A percentile compares a stretch with the other conserved stretches of the same genome.
Evolutionary conservation across 2,329 filamentous ascomycete genomes (phyloP).

Genomic region (Claviceps purpurea): DNA sequence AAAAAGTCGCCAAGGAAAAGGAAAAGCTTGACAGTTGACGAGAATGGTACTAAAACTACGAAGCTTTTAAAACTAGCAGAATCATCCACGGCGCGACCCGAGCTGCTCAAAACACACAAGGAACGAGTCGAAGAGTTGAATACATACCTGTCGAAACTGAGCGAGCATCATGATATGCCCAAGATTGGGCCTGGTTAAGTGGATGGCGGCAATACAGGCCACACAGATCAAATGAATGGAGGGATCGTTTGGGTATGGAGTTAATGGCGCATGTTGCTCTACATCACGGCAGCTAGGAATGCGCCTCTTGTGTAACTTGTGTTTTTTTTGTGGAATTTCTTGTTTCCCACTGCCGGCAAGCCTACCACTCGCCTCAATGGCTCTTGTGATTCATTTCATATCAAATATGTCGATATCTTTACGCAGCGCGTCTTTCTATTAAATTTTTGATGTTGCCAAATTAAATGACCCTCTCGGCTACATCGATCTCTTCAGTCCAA

Average conservation of each 20-base stretch:
- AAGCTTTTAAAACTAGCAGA: slow-evolving; percentile 72
- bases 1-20: not conserved
- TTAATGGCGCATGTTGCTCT: not conserved
- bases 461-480: too few species aligned
- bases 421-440: too few species aligned
- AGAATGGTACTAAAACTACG: too few species aligned
- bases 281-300: not conserved
- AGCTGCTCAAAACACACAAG: slow-evolving; percentile 92
- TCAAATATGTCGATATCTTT: not conserved
- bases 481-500: too few species aligned
- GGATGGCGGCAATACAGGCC: not conserved
- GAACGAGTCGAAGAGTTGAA: slow-evolving; percentile 93
- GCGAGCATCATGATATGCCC: slow-evolving; percentile 95
- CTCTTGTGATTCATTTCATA: not conserved
- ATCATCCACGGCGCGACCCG: slow-evolving; percentile 41
- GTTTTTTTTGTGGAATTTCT: not conserved
- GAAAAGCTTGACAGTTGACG: not conserved
- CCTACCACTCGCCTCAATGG: not conserved
- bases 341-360: not conserved
- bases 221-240: not conserved
- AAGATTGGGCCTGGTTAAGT: slow-evolving; percentile 47
- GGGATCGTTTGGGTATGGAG: not conserved
- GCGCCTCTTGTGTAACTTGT: not conserved
- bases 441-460: too few species aligned
- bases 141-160: slow-evolving; percentile 78